Percentiles rank a stretch among this genome's conserved stretches.
phyloP scores from a whole-genome alignment of 2,329 filamentous ascomycete genomes.

The Aspergillus pseudoterreus region DNA sequence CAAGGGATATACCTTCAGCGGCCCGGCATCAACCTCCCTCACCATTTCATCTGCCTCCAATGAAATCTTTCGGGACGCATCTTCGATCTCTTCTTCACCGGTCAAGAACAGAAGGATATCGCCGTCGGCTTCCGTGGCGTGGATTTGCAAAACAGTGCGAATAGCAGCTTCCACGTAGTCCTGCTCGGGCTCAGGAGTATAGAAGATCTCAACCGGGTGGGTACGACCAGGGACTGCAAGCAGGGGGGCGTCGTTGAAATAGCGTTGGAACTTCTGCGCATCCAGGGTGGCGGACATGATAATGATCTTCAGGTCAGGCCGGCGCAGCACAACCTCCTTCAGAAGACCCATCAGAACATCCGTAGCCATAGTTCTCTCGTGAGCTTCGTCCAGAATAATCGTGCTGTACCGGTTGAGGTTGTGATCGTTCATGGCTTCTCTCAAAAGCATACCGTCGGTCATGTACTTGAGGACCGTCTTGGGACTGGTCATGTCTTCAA shows the following conservation, averaged over 20 bases:
- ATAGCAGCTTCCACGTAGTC: conserved; percentile 97
- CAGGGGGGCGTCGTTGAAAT: conserved; percentile 91
- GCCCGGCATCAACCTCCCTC: conserved; percentile 85
- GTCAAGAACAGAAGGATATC: conserved; percentile 94
- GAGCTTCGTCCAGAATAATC: conserved; percentile 97
- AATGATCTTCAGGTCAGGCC: conserved; percentile 92
- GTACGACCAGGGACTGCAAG: conserved; percentile 93
- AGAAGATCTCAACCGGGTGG: conserved; percentile 96
- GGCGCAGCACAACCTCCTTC: conserved; percentile 78
- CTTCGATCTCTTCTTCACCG: conserved; percentile 97
- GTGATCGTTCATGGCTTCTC: conserved; percentile 95
- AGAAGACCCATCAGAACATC: conserved; percentile 96
- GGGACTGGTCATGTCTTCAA: conserved; percentile 86
- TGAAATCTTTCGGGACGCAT: conserved; percentile 85
- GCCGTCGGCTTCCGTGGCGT: conserved; percentile 85
- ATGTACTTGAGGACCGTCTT: conserved; percentile 98
- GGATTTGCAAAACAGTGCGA: conserved; percentile 92
- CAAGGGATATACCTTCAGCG: conserved; percentile 83
- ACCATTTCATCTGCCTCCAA: conserved; percentile 90
- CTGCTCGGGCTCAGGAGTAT: conserved; percentile 90
- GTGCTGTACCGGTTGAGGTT: conserved; percentile 89
- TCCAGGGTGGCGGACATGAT: conserved; percentile 99
- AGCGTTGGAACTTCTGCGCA: conserved; percentile 95
- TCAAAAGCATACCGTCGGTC: conserved; percentile 97
- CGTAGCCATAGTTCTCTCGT: conserved; percentile 94